These are phyloP conservation scores for Lactarius indigo DNA, from an alignment of 768 basidiomycete genomes.

Conservation along the genomic window DNA sequence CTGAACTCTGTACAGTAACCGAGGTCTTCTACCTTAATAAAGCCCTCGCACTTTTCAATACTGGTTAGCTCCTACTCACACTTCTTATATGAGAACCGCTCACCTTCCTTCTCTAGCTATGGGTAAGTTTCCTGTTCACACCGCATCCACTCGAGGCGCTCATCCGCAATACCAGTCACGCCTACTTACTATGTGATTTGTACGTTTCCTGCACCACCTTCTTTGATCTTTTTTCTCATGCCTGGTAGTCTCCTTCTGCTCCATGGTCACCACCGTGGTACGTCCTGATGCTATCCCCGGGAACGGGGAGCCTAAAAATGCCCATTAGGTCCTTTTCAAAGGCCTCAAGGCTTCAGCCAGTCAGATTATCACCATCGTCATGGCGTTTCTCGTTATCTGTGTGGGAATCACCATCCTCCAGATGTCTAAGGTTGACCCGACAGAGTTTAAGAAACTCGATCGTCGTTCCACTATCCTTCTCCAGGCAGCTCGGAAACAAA, in stretches of 20 bases:
- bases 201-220: conserved; percentile 34
- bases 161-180: conserved; percentile 49
- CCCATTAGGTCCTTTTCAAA: conserved; percentile 72
- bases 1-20: conserved; percentile 46
- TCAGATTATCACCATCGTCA: conserved; percentile 85
- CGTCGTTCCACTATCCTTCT: conserved; percentile 87
- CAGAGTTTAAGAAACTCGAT: conserved; percentile 71
- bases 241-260: conserved; percentile 70
- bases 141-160: conserved; percentile 30
- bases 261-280: conserved; percentile 80
- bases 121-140: conserved; percentile 43
- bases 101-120: conserved; percentile 45
- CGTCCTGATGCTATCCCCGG: conserved; percentile 28
- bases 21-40: conserved; percentile 96
- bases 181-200: conserved; percentile 87
- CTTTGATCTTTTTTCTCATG: conserved; percentile 15
- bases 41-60: conserved; percentile 93
- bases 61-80: conserved; percentile 45
- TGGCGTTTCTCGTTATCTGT: conserved; percentile 90
- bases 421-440: conserved; percentile 92
- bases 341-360: conserved; percentile 74
- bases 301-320: background rate
- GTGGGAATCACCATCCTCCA: conserved; percentile 93
- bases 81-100: conserved; percentile 15
- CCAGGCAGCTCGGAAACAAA: conserved; percentile 73